Evolutionary conservation across 2,329 filamentous ascomycete species (phyloP), one percentile per base, ranked within the genome.

Genomic region (Penicillium sp.): DNA sequence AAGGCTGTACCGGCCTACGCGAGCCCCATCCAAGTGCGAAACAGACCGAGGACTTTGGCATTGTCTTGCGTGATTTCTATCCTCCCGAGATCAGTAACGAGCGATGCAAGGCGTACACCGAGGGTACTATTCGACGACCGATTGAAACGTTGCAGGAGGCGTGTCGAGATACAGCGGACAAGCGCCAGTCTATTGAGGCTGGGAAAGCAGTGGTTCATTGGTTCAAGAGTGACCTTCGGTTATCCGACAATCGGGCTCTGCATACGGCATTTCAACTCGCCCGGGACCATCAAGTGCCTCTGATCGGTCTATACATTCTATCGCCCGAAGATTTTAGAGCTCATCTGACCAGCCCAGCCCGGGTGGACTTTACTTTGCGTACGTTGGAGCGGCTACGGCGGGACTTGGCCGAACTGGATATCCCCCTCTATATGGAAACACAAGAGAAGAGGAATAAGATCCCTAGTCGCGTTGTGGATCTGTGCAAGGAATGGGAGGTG

Each of bases 261-360:
- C 80, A 82, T 27, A 71, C 85, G 54, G 91, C 91, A 0, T 85
- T 82, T 49, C 74, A 84, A 51, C 79, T 80, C 42, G 90, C 91
- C 1, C 85, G 84, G 51, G 80, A 84, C 30, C 79, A 83, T n/a
- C 81, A 82, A 0, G 80, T 92, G 0, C 87, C 90, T 1, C 74
- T 96, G 30, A 82, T 96, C 30, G 84, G 84, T 49, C 71, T 96
- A 40, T 96, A 91, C 68, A 80, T 96, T 23, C 71, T 94, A 46
- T 93, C 88, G 46, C 91, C 90, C 0, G 83, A 96, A 69, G 91
- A 96, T 70, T 89, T 89, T 63, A 85, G 91, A 57, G 92, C 91
- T 1, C 92, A 96, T 71, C 68, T 90, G 21, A 87, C 84, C 1
- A 82, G 88, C 8, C 83, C 90, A 0, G 83, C 85, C 0, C 82